phyloP scores from a whole-genome alignment of 1,139 yeast genomes.

The Blastobotrys illinoisensis region DNA sequence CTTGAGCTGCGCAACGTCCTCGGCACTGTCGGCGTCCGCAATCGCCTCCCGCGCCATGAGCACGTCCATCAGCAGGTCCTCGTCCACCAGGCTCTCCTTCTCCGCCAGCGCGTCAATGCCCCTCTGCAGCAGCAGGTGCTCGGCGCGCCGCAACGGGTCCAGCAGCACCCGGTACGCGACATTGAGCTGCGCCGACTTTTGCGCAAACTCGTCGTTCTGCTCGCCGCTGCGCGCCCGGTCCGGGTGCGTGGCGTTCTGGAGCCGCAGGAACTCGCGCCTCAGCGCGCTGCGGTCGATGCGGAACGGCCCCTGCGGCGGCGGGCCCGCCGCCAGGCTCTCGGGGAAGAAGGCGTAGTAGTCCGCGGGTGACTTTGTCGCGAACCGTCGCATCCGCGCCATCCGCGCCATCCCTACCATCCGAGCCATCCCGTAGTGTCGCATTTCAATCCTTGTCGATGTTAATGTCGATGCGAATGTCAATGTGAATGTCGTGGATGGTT shows the following conservation, averaged over 20 bases:
- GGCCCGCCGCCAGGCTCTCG: slow-evolving; percentile 59
- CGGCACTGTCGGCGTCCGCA: slow-evolving; percentile 54
- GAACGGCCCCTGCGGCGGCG: slow-evolving; percentile 64
- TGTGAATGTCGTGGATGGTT: too few species aligned
- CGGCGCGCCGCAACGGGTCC: slow-evolving; percentile 67
- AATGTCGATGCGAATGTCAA: too few species aligned
- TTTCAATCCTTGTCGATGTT: too few species aligned
- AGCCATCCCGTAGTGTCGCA: too few species aligned
- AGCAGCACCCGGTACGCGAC: slow-evolving; percentile 66
- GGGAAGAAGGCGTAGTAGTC: slow-evolving; percentile 64
- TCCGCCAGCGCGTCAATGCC: slow-evolving; percentile 37
- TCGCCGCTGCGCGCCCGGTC: slow-evolving; percentile 43
- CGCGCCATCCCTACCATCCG: too few species aligned
- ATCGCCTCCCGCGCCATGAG: slow-evolving; percentile 76
- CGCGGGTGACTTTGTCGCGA: too few species aligned
- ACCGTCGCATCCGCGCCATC: too few species aligned
- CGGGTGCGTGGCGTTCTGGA: slow-evolving; percentile 79
- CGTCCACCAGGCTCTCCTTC: slow-evolving; percentile 41
- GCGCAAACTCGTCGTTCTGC: slow-evolving; percentile 24
- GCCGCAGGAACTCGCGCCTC: slow-evolving; percentile 64
- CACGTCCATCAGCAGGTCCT: slow-evolving; percentile 62
- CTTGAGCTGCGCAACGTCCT: slow-evolving; percentile 51
- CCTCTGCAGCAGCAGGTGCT: slow-evolving; percentile 44
- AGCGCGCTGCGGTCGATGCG: slow-evolving; percentile 48
- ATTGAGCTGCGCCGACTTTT: slow-evolving; percentile 53